Evolutionary conservation across 139 green algal species (phyloP), one percentile per base, ranked within the genome.

Genomic region (Asterochloris sp.): DNA sequence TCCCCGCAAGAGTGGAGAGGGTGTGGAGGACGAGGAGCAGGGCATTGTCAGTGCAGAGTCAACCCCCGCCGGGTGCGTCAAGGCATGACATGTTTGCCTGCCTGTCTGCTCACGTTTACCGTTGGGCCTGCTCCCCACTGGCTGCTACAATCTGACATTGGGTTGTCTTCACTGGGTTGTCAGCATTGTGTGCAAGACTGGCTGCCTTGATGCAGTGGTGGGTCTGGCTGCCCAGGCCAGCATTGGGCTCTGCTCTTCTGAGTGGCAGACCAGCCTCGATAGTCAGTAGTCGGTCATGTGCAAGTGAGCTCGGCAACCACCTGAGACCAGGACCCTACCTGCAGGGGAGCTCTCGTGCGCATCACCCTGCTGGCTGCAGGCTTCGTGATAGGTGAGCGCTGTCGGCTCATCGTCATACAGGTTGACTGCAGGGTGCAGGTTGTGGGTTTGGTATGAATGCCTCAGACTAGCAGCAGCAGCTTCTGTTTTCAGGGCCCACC

Each of bases 321-420:
- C 38, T 54, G 38, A 54, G 38, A 54, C 38, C 38, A 54, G 38
- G 38, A 54, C 38, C 38, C 38, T 15, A n/a, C 11, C 15, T 81
- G 81, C 82, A 89, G 87, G 54, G 86, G 88, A 64, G 87, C 90
- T 9, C 80, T 88, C 47, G 80, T 98, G 83, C 84, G 90, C 64
- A 88, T 98, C 76, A 97, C 93, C 0, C 89, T 98, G 12, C 94
- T 98, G 74, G 95, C 95, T 11, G 93, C 95, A 19, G 95, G 95
- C 67, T 98, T 98, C 69, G 86, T 98, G 60, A 97, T 98, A 62
- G 94, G 83, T 86, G 23, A 29, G 62, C 28, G 15, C 64, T 26
- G 66, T 71, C 66, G 9, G 38, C 38, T 54, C 38, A 54, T 54
- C 38, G 38, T n/a, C 38, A 54, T 54, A 54, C 38, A 54, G 38